Conservation (phyloP, 2,329 filamentous ascomycete species). For the Esteya vermicola region DNA sequence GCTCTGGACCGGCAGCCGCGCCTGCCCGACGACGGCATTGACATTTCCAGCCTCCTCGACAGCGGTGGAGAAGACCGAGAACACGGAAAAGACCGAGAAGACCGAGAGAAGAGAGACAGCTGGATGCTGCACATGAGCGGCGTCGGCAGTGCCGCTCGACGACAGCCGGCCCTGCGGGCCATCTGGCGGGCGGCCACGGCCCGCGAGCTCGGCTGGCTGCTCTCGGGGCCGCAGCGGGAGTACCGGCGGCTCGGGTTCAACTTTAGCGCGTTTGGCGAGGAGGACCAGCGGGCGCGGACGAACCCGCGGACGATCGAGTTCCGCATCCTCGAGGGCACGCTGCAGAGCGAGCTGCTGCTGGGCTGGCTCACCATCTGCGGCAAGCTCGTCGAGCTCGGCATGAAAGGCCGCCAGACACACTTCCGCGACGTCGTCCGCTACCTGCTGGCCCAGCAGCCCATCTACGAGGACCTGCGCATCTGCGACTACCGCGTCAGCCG, state of each 20-base stretch:
- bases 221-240: slow-evolving; percentile 19
- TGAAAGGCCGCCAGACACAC: slow-evolving; percentile 5
- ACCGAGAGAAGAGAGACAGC: slow-evolving; percentile 7
- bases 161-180: slow-evolving; percentile 13
- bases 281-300: slow-evolving; percentile 18
- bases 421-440: slow-evolving; percentile 7
- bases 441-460: slow-evolving; percentile 6
- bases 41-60: slow-evolving; percentile 1
- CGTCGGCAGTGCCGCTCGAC: slow-evolving; percentile 4
- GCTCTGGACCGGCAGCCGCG: slow-evolving; percentile 3
- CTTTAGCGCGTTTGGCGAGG: slow-evolving; percentile 23
- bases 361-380: slow-evolving; percentile 21
- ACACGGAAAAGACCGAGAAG: no score
- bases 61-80: background rate
- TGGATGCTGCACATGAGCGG: slow-evolving; percentile 10
- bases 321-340: slow-evolving; percentile 22
- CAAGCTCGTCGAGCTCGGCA: slow-evolving; percentile 16
- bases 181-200: slow-evolving; percentile 17
- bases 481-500: background rate
- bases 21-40: background rate
- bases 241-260: slow-evolving; percentile 25
- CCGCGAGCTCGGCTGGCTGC: slow-evolving; percentile 18
- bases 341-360: slow-evolving; percentile 15
- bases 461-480: slow-evolving; percentile 1
- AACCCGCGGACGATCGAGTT: slow-evolving; percentile 24